These are phyloP conservation scores for Phytophthora litchii DNA, from an alignment of 352 stramenopile species.

Conservation along the genomic window DNA sequence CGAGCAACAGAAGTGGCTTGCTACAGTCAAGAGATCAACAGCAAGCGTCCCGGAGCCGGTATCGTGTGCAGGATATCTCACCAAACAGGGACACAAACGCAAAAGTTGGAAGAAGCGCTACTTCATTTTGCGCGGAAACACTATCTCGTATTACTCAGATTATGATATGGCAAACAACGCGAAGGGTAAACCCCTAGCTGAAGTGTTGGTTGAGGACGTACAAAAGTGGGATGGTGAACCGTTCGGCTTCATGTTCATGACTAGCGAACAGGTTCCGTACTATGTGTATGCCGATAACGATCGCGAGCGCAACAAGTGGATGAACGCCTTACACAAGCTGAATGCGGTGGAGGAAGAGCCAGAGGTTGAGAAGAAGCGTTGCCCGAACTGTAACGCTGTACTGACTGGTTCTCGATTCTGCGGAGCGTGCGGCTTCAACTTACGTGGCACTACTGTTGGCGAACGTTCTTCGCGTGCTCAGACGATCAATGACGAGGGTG, in stretches of 20 bases:
- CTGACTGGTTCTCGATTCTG: conserved; percentile 89
- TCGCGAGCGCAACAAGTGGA: conserved; percentile 88
- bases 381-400: conserved; percentile 82
- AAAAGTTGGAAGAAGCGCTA: conserved; percentile 93
- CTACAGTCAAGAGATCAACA: conserved; percentile 72
- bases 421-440: conserved; percentile 86
- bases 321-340: conserved; percentile 84
- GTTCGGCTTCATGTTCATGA: conserved; percentile 92
- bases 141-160: conserved; percentile 85
- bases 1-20: conserved; percentile 88
- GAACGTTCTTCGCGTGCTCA: conserved; percentile 46
- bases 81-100: conserved; percentile 90
- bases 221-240: conserved; percentile 86
- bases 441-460: conserved; percentile 74
- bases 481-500: conserved; percentile 26
- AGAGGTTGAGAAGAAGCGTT: conserved; percentile 83
- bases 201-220: conserved; percentile 86
- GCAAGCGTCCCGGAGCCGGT: conserved; percentile 76
- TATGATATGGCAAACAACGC: conserved; percentile 86
- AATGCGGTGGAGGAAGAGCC: conserved; percentile 73
- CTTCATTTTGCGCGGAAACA: conserved; percentile 82
- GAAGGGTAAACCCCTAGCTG: conserved; percentile 79
- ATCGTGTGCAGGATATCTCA: conserved; percentile 84
- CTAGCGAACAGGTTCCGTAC: conserved; percentile 88
- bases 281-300: conserved; percentile 92